Evolutionary conservation across 257 asterid genomes (phyloP).

Genomic region (Voacanga thouarsii): DNA sequence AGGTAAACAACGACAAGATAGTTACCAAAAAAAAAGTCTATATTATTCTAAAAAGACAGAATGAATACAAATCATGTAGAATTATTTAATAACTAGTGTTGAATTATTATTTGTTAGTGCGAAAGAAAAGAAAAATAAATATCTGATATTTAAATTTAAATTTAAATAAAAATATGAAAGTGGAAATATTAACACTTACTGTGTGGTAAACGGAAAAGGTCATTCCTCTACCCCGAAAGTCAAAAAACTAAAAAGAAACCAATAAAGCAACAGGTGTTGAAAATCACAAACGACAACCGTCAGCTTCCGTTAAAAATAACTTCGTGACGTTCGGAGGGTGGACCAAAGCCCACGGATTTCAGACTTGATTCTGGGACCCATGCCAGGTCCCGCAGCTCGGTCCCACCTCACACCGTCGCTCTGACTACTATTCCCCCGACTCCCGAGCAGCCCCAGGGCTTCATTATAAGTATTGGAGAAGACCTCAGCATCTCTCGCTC

Average conservation of each 20-base stretch:
- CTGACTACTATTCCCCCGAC: no score
- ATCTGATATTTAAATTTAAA: no score
- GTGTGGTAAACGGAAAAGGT: no score
- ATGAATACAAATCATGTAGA: no score
- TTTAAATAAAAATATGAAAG: no score
- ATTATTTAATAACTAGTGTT: no score
- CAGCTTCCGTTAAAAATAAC: background rate
- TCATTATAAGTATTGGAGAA: background rate
- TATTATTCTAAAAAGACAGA: no score
- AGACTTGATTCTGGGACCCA: background rate
- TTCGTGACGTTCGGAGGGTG: background rate
- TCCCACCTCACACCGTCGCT: background rate
- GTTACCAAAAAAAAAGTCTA: no score
- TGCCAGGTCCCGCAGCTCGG: background rate
- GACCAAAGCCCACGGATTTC: conserved; percentile 1
- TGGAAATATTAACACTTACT: no score
- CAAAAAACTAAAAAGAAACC: background rate
- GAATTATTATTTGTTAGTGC: no score
- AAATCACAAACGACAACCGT: conserved; percentile 9
- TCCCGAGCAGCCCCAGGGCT: background rate
- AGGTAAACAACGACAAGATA: no score
- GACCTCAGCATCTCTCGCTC: background rate
- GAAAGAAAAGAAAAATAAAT: no score
- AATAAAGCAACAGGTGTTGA: background rate
- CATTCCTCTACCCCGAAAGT: background rate